Conservation (phyloP, 495 filamentous ascomycete genomes). For the Talaromyces nanjingensis region DNA sequence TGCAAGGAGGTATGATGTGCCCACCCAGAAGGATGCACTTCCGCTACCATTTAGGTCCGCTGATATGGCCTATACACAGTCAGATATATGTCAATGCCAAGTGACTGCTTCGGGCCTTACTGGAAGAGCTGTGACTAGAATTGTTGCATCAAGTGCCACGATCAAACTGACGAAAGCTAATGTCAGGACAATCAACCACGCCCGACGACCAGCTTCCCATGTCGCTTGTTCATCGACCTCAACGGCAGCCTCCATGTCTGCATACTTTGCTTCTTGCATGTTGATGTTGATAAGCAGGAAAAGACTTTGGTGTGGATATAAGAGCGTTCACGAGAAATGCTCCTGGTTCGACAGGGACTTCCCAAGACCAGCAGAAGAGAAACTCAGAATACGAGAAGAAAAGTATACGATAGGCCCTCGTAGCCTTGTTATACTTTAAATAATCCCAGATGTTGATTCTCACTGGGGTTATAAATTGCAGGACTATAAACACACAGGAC, state of each 20-base stretch:
- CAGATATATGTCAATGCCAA: neutral
- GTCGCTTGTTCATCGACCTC: neutral
- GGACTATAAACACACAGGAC: neutral
- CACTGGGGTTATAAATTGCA: neutral
- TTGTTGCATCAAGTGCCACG: conserved; percentile 49
- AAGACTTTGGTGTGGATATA: neutral
- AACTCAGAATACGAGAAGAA: neutral
- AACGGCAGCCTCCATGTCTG: neutral
- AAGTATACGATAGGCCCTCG: neutral
- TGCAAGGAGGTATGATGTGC: conserved; percentile 45
- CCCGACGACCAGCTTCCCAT: neutral
- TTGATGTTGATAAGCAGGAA: neutral
- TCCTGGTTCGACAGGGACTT: neutral
- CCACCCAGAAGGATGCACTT: conserved; percentile 48
- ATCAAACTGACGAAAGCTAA: conserved; percentile 42
- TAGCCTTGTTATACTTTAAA: neutral
- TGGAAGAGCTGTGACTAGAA: conserved; percentile 39
- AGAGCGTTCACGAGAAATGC: neutral
- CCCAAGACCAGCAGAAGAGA: neutral
- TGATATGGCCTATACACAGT: conserved; percentile 26
- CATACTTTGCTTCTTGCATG: neutral
- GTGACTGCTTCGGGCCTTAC: neutral
- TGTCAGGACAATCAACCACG: conserved; percentile 27
- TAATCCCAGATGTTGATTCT: neutral
- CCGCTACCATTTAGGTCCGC: conserved; percentile 34